Conservation (phyloP, 2,329 filamentous ascomycete genomes). For the Plenodomus tracheiphilus region DNA sequence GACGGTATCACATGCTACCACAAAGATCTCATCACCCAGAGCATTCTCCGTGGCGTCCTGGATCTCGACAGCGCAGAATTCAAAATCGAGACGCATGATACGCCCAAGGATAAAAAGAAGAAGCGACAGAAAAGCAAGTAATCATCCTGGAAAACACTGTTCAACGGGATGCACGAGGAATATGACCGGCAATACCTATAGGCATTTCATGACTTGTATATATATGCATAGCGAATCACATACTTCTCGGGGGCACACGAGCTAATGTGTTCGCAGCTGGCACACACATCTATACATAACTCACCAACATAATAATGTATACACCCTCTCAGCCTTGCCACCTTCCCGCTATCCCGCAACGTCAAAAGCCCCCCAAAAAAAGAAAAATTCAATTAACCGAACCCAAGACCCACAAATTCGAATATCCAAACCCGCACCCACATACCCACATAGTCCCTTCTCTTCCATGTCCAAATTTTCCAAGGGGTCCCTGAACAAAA, state of each 20-base stretch:
- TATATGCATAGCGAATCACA: neutral
- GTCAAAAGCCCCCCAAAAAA: no score
- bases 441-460: neutral
- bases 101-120: constrained; percentile 15
- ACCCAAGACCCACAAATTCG: constrained; percentile 8
- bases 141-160: neutral
- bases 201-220: neutral
- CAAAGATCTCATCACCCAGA: constrained; percentile 50
- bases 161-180: no score
- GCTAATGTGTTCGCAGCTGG: no score
- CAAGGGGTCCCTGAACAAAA: no score
- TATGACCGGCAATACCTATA: no score
- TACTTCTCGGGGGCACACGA: neutral
- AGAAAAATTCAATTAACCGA: constrained; percentile 6
- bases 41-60: constrained; percentile 49
- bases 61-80: constrained; percentile 48
- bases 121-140: constrained; percentile 18
- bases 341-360: no score
- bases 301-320: no score
- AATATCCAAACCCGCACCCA: neutral
- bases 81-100: constrained; percentile 17
- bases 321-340: no score
- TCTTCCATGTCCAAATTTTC: no score
- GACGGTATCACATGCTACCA: constrained; percentile 43
- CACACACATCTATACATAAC: no score